Percentiles rank a stretch among this genome's conserved stretches.
These are phyloP conservation scores for Thielaviopsis euricoi DNA, from an alignment of 2,329 filamentous ascomycete genomes.

Conservation along the genomic window DNA sequence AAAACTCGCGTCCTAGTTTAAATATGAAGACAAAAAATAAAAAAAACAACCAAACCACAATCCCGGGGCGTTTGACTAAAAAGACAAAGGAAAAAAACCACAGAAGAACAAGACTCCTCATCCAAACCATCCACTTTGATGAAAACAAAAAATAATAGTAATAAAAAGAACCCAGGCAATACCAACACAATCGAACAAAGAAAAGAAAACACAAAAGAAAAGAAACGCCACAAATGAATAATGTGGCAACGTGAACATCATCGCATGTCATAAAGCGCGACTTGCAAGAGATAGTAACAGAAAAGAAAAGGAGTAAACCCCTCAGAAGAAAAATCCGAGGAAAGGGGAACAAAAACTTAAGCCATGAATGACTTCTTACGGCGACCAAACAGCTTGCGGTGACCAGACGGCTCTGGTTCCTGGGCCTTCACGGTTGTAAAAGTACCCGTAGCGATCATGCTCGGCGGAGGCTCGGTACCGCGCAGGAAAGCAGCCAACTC, in stretches of 20 bases:
- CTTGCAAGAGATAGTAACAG: background rate
- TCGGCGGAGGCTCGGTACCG: conserved; percentile 44
- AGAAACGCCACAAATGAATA: background rate
- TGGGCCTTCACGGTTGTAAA: background rate
- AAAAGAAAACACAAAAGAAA: background rate
- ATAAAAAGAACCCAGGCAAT: background rate
- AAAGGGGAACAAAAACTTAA: background rate
- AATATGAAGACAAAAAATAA: background rate
- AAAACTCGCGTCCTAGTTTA: background rate
- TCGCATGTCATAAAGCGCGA: background rate
- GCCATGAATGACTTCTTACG: conserved; percentile 9
- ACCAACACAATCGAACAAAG: background rate
- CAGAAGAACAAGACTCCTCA: background rate
- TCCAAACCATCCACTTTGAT: background rate
- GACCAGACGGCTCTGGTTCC: conserved; percentile 10
- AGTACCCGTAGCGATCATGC: background rate
- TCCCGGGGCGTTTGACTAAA: conserved; percentile 14
- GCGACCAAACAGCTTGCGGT: conserved; percentile 11
- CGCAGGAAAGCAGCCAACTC: conserved; percentile 60
- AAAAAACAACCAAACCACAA: conserved; percentile 14
- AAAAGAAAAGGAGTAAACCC: background rate
- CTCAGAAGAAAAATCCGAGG: background rate
- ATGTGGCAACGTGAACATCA: background rate
- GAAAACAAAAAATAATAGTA: background rate
- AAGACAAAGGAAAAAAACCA: background rate